Percentiles rank a stretch among this genome's conserved stretches.
Conservation (phyloP, 2,329 filamentous ascomycete genomes). For the Plectosphaerella cucumerina region DNA sequence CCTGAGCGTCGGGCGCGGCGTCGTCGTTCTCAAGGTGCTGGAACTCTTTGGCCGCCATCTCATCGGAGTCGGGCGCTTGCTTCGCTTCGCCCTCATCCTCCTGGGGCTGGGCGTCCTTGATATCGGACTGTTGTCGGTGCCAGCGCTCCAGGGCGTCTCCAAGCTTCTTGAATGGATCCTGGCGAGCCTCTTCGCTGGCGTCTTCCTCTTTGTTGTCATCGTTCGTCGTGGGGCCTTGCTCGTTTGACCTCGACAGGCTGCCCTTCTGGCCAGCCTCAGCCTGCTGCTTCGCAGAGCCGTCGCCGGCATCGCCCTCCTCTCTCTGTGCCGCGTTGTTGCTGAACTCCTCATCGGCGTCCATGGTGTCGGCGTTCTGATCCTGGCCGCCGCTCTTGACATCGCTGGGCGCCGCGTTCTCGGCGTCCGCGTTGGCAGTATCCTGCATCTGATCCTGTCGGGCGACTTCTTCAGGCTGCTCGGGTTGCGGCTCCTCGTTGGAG, state of each 20-base stretch:
- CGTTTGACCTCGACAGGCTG: constrained; percentile 41
- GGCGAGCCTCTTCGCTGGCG: constrained; percentile 37
- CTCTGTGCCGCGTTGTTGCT: constrained; percentile 58
- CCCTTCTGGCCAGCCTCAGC: constrained; percentile 62
- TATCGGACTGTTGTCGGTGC: constrained; percentile 85
- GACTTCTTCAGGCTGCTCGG: constrained; percentile 19
- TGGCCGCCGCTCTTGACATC: constrained; percentile 61
- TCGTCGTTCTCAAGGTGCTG: constrained; percentile 88
- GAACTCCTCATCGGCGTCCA: constrained; percentile 58
- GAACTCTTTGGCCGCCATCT: constrained; percentile 79
- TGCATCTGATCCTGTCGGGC: constrained; percentile 23
- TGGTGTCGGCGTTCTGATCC: constrained; percentile 60
- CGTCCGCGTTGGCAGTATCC: constrained; percentile 48
- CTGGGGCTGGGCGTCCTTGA: constrained; percentile 57
- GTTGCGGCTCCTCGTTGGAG: constrained; percentile 40
- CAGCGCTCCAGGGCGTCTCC: constrained; percentile 90
- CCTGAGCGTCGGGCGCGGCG: constrained; percentile 79
- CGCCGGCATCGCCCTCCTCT: constrained; percentile 63
- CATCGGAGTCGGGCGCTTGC: constrained; percentile 48
- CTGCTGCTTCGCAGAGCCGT: constrained; percentile 60
- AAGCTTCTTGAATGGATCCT: constrained; percentile 86
- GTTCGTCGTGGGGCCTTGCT: constrained; percentile 37
- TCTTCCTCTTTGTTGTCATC: constrained; percentile 39
- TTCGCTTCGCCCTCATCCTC: constrained; percentile 47
- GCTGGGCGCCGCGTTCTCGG: constrained; percentile 60